Base-by-base conservation (phyloP, 2,329 filamentous ascomycete genomes). In the Fusarium phyllophilum region DNA sequence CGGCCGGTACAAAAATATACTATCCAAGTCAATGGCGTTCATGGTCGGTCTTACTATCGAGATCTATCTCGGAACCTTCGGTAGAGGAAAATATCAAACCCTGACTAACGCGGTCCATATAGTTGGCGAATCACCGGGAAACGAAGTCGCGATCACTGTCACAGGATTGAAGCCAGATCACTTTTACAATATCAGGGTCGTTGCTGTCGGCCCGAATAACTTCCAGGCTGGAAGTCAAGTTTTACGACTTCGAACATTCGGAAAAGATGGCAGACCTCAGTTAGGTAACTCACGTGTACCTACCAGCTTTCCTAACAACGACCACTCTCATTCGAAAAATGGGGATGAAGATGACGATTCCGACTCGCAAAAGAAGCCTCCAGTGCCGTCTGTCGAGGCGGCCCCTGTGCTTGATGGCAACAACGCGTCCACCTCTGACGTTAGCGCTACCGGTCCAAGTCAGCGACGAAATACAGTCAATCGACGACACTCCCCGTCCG, bases 141-240 rank as follows among this genome's bases (percentile, higher is more conserved):
- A 82, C 38, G 83, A 84, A 59, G 79, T 81, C 46, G 83, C 94
- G n/a, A 95, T 98, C 60, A 95, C 94, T 51, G 95, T 99, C 62
- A 95, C 93, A 38, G 94, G 95, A 44, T 87, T 99, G 13, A 92
- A 93, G 77, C 95, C 96, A 1, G 91, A 93, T 74, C 93, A 94
- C 78, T 97, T 95, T 78, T 98, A 98, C 84, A 97, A 97, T 74
- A 92, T 99, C 34, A 92, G 96, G 68, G 94, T 98, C 61, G 93
- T 98, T 75, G 94, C 96, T 44, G 93, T 98, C 61, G 97, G 96
- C 55, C 90, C 92, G 36, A 94, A 95, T 76, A 97, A 96, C 82
- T 98, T 98, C 78, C 94, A 97, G 79, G 94, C 95, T 2, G 93
- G 94, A 42, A 98, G 96, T 81, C 88, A 91, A 10, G 90, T 97